Evolutionary conservation across 2,329 filamentous ascomycete genomes (phyloP), one percentile per base, ranked within the genome.

Genomic region (Aureobasidium sp.): DNA sequence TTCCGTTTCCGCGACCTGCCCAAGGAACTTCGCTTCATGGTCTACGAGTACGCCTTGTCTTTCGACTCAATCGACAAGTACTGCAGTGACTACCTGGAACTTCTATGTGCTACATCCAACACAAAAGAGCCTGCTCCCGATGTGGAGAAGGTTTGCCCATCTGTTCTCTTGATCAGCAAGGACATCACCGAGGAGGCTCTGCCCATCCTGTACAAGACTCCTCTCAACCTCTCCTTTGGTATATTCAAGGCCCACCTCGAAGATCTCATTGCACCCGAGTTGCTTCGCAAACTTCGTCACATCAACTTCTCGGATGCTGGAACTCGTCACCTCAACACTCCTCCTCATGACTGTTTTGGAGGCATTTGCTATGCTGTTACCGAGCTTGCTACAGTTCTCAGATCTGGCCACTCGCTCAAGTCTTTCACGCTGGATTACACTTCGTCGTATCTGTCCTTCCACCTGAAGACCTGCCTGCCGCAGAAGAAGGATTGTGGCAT

Each of bases 131-230:
- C 39, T 9, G 34, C 60, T 22, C 65, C 65, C 4, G 53, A 59
- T 2, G 65, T 65, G 49, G 47, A 55, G 15, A 59, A 64, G 39
- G 61, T 42, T 20, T 70, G 69, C 2, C 73, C 70, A 1, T 66
- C 66, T 7, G 67, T 76, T 45, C 66, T 76, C 36, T 67, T 74
- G 9, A 57, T 74, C 65, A 73, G 70, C 63, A 68, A 66, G 34
- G 72, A 74, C 49, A 73, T 74, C 64, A 71, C 65, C 51, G 47
- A 47, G 6, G 74, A 76, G 63, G 69, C 70, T 1, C 63, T 64
- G 47, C 42, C 58, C n/a, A 49, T 71, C 11, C 64, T 75, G 9
- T 64, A 66, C 44, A 62, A 65, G 36, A 67, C 67, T 39, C 60
- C 67, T 27, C 60, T 74, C 53, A 64, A 58, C 17, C 68, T 75